Conservation (phyloP, 352 stramenopile species). For the Globisporangium spinosum region DNA sequence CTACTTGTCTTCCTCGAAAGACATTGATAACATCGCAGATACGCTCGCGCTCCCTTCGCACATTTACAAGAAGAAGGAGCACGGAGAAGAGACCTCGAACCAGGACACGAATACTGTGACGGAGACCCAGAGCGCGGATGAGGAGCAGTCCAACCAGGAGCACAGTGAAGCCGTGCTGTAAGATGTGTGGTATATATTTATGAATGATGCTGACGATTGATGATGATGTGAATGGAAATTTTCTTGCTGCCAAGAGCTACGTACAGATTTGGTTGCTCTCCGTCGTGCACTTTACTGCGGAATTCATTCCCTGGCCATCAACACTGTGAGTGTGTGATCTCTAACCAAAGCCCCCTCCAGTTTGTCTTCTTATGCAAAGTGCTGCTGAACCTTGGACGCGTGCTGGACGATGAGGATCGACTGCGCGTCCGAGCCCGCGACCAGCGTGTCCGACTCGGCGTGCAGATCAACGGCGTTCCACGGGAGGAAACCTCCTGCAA, state of each 20-base stretch:
- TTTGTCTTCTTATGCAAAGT: neutral
- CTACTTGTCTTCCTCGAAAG: conserved; percentile 48
- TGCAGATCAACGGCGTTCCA: conserved; percentile 72
- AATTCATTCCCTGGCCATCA: neutral
- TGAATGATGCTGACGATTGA: neutral
- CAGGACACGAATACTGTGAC: neutral
- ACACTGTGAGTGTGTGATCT: neutral
- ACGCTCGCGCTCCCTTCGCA: conserved; percentile 43
- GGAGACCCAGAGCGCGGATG: too few species aligned
- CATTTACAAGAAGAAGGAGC: conserved; percentile 26
- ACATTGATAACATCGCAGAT: conserved; percentile 50
- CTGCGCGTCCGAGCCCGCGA: conserved; percentile 74
- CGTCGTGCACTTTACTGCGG: neutral
- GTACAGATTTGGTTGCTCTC: neutral
- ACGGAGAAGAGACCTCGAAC: neutral
- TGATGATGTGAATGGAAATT: neutral
- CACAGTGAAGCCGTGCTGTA: conserved; percentile 1
- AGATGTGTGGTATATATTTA: conserved; percentile 4
- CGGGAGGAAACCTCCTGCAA: conserved; percentile 40
- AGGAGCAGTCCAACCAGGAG: conserved; percentile 1
- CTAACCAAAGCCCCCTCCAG: neutral
- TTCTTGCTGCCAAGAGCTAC: neutral
- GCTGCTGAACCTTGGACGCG: conserved; percentile 33
- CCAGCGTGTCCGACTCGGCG: conserved; percentile 65
- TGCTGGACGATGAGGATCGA: conserved; percentile 65